Conservation (phyloP, 1,284 basidiomycete genomes). For the Ganoderma leucocontextum region DNA sequence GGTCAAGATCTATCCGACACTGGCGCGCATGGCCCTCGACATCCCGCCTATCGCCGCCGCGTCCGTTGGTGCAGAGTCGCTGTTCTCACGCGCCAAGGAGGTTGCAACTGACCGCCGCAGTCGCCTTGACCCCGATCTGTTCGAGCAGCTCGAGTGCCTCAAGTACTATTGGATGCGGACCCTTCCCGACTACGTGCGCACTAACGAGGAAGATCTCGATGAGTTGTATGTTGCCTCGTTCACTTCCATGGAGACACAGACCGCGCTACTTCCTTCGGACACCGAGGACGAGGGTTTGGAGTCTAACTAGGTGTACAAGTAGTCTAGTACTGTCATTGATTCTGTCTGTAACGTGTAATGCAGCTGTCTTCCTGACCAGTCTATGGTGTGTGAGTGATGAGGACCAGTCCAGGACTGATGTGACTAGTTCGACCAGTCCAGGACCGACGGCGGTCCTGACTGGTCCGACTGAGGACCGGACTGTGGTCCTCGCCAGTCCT, state of each 20-base stretch:
- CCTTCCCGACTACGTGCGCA: neutral
- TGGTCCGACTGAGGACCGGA: neutral
- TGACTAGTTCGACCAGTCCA: neutral
- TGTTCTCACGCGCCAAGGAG: conserved; percentile 10
- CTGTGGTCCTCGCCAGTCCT: neutral
- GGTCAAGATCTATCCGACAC: neutral
- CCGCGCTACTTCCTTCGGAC: neutral
- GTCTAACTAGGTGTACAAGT: too few species aligned
- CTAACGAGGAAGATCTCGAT: neutral
- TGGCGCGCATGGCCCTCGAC: conserved; percentile 8
- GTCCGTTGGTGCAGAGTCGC: neutral
- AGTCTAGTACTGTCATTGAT: neutral
- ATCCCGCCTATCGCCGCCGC: conserved; percentile 2
- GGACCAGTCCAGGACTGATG: too few species aligned
- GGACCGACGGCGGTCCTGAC: neutral
- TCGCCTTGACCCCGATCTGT: conserved; percentile 2
- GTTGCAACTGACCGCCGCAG: neutral
- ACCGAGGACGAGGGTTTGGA: neutral
- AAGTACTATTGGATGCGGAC: neutral
- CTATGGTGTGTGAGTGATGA: too few species aligned
- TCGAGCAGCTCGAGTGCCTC: conserved; percentile 19
- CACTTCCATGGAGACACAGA: neutral
- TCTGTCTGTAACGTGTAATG: neutral
- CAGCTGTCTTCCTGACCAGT: neutral
- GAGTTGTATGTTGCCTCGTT: neutral